Percentiles rank a stretch among this genome's conserved stretches.
These are phyloP conservation scores for Hanseniaspora jakobsenii DNA, from an alignment of 805 yeast genomes.

Conservation along the genomic window DNA sequence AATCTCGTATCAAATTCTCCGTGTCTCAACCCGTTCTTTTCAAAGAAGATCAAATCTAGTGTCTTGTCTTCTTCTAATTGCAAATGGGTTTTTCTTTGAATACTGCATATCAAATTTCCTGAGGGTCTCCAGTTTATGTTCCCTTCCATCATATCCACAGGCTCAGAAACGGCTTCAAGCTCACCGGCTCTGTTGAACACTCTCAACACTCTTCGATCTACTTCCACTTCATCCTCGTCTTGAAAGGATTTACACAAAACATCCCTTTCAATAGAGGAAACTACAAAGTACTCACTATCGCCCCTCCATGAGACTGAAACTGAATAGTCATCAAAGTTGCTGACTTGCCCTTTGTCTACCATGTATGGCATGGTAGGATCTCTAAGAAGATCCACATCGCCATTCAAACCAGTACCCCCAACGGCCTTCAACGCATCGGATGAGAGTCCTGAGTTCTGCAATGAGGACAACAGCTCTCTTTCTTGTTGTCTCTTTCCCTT, in stretches of 20 bases:
- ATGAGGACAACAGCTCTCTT: conserved; percentile 42
- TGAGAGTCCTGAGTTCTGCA: conserved; percentile 42
- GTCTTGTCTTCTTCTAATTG: conserved; percentile 37
- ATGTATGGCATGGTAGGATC: conserved; percentile 82
- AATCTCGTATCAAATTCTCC: conserved; percentile 69
- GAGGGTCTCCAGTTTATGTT: conserved; percentile 79
- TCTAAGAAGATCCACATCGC: conserved; percentile 50
- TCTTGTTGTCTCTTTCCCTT: conserved; percentile 75
- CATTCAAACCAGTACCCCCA: conserved; percentile 26
- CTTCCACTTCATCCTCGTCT: conserved; percentile 25
- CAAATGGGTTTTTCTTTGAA: conserved; percentile 44
- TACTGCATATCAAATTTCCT: conserved; percentile 73
- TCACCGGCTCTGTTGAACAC: conserved; percentile 71
- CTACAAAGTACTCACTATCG: conserved; percentile 72
- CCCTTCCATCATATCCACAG: conserved; percentile 71
- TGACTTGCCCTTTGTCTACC: conserved; percentile 55
- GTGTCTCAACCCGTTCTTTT: conserved; percentile 83
- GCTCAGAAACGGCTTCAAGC: conserved; percentile 74
- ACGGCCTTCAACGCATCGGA: conserved; percentile 26
- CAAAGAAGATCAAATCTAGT: conserved; percentile 60
- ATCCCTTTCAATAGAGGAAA: conserved; percentile 44
- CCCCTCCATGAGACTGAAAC: conserved; percentile 82
- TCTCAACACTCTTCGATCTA: conserved; percentile 62
- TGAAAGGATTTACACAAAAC: conserved; percentile 15
- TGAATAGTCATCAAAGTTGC: conserved; percentile 38